Evolutionary conservation across 2,329 filamentous ascomycete species (phyloP).

Genomic region (Cladophialophora exuberans): DNA sequence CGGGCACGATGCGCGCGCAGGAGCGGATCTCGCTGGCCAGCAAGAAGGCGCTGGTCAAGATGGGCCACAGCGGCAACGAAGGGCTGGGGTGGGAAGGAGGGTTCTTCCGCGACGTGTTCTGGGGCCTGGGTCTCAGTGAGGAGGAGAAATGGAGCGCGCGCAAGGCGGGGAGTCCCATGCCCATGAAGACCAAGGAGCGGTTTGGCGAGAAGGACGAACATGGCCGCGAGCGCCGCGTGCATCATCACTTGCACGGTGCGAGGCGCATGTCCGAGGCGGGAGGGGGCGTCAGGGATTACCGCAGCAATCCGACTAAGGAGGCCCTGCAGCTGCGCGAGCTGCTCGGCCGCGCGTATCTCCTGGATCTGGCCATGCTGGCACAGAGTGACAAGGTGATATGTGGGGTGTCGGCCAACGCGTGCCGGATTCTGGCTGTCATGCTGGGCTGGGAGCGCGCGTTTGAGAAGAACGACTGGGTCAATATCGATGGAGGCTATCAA

Average conservation of each 20-base stretch:
- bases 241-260: conserved; percentile 11
- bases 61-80: conserved; percentile 9
- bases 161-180: conserved; percentile 17
- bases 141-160: conserved; percentile 38
- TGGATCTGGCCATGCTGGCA: conserved; percentile 76
- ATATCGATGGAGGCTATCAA: conserved; percentile 72
- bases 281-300: conserved; percentile 33
- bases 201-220: conserved; percentile 5
- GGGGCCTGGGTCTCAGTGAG: conserved; percentile 67
- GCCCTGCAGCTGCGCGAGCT: conserved; percentile 72
- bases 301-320: conserved; percentile 35
- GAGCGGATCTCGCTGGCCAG: conserved; percentile 76
- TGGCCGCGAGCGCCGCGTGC: conserved; percentile 5
- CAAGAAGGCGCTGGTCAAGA: conserved; percentile 61
- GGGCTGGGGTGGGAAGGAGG: conserved; percentile 88
- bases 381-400: conserved; percentile 73
- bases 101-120: conserved; percentile 81
- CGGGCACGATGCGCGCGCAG: conserved; percentile 64
- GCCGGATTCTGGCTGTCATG: conserved; percentile 78
- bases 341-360: conserved; percentile 77
- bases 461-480: conserved; percentile 67
- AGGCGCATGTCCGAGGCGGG: no score
- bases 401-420: conserved; percentile 66
- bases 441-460: conserved; percentile 77
- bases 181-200: conserved; percentile 24